phyloP scores from a whole-genome alignment of 192 early-diverging fungal genomes.

The Coemansia sp. region DNA sequence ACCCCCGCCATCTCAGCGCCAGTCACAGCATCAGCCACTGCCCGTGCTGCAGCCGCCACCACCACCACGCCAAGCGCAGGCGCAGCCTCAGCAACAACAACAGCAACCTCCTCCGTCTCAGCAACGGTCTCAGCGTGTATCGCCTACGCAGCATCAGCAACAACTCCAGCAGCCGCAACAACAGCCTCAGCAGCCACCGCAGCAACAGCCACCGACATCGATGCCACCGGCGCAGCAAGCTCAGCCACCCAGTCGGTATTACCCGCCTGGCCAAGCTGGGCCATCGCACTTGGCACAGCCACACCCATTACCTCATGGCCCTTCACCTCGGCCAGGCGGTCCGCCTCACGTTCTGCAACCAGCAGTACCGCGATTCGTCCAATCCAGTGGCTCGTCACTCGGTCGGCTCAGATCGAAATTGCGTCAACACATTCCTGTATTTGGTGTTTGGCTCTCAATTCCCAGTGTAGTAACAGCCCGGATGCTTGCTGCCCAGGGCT shows the following conservation, averaged over 20 bases:
- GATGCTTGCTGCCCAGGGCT: slow-evolving; percentile 44
- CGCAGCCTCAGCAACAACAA: slow-evolving; percentile 11
- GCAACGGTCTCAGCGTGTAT: slow-evolving; percentile 14
- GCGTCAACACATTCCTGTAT: slow-evolving; percentile 36
- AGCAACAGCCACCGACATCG: not conserved
- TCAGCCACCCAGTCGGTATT: slow-evolving; percentile 29
- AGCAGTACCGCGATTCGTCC: slow-evolving; percentile 7
- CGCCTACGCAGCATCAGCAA: slow-evolving; percentile 11
- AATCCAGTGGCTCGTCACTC: slow-evolving; percentile 10
- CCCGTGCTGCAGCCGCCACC: not conserved
- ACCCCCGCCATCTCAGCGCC: not conserved
- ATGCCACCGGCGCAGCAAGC: slow-evolving; percentile 9
- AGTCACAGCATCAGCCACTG: not conserved
- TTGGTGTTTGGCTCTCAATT: slow-evolving; percentile 52
- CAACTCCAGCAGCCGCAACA: slow-evolving; percentile 6
- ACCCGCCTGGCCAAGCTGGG: slow-evolving; percentile 17
- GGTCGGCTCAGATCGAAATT: slow-evolving; percentile 35
- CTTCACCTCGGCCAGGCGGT: slow-evolving; percentile 19
- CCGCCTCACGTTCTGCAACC: slow-evolving; percentile 1
- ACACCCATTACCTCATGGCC: not conserved
- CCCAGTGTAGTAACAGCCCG: slow-evolving; percentile 50
- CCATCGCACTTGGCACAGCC: slow-evolving; percentile 4
- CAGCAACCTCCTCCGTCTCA: not conserved
- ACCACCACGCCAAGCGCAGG: slow-evolving; percentile 9
- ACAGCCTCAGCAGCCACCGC: not conserved